phyloP scores from a whole-genome alignment of 1,284 basidiomycete species.

The Cutaneotrichosporon mucoides region DNA sequence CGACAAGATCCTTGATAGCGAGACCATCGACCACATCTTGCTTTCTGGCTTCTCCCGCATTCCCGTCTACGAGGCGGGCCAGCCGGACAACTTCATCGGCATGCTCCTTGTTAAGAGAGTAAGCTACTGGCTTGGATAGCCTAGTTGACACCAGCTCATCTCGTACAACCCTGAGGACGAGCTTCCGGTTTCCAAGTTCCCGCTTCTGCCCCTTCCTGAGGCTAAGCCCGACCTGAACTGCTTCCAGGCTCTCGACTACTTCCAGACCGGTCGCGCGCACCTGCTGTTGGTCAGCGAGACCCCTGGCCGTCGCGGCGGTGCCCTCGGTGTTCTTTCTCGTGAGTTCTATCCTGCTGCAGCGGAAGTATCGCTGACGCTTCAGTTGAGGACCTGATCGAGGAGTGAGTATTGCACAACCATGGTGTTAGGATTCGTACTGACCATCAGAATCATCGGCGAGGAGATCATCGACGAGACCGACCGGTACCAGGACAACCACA shows the following conservation, averaged over 20 bases:
- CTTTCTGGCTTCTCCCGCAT: constrained; percentile 89
- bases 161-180: constrained; percentile 81
- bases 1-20: constrained; percentile 75
- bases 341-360: constrained; percentile 11
- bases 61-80: constrained; percentile 76
- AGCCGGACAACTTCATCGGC: constrained; percentile 74
- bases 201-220: constrained; percentile 82
- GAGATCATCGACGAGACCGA: constrained; percentile 76
- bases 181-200: constrained; percentile 68
- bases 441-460: constrained; percentile 50
- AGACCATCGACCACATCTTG: constrained; percentile 67
- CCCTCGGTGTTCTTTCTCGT: constrained; percentile 67
- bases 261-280: constrained; percentile 94
- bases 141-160: constrained; percentile 59
- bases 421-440: no score
- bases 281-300: constrained; percentile 79
- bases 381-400: constrained; percentile 51
- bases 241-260: constrained; percentile 57
- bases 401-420: constrained; percentile 27
- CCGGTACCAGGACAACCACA: constrained; percentile 76
- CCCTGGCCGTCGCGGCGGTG: constrained; percentile 75
- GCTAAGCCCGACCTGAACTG: constrained; percentile 81
- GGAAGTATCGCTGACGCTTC: not conserved
- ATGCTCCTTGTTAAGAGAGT: constrained; percentile 86
- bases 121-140: no score